These are phyloP conservation scores for Debaryomycetaceae sp. DNA, from an alignment of 1,139 yeast genomes.

Conservation along the genomic window DNA sequence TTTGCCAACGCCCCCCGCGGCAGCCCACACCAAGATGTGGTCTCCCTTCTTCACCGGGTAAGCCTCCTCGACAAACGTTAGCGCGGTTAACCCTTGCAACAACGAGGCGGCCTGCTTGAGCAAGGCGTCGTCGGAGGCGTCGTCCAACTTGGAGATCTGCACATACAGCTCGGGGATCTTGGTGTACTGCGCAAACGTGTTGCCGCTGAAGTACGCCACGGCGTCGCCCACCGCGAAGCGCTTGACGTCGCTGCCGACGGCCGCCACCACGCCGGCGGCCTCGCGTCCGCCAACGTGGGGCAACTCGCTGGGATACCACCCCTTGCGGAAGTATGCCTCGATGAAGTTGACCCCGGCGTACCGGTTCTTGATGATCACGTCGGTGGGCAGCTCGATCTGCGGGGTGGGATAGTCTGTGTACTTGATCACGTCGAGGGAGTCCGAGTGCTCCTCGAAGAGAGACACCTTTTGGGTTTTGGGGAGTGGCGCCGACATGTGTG, in stretches of 20 bases:
- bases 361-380: constrained; percentile 64
- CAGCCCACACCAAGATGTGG: constrained; percentile 75
- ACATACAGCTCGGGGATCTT: constrained; percentile 32
- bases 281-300: constrained; percentile 81
- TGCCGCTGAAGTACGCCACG: constrained; percentile 51
- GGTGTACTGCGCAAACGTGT: constrained; percentile 70
- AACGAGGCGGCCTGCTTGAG: constrained; percentile 57
- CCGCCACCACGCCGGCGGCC: constrained; percentile 72
- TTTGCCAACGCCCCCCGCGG: constrained; percentile 91
- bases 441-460: constrained; percentile 52
- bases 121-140: constrained; percentile 41
- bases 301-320: constrained; percentile 54
- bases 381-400: constrained; percentile 40
- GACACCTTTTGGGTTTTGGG: constrained; percentile 61
- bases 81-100: constrained; percentile 76
- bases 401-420: constrained; percentile 60
- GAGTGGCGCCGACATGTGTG: constrained; percentile 21
- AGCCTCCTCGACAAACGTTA: constrained; percentile 63
- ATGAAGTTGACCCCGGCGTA: constrained; percentile 81
- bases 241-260: constrained; percentile 58
- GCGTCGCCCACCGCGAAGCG: constrained; percentile 65
- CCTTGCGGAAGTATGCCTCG: constrained; percentile 77
- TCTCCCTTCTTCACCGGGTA: constrained; percentile 67
- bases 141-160: constrained; percentile 47
- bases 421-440: constrained; percentile 28